A percentile compares a stretch with the other conserved stretches of the same genome.
These are phyloP conservation scores for Evernia prunastri DNA, from an alignment of 495 filamentous ascomycete genomes.

Conservation along the genomic window DNA sequence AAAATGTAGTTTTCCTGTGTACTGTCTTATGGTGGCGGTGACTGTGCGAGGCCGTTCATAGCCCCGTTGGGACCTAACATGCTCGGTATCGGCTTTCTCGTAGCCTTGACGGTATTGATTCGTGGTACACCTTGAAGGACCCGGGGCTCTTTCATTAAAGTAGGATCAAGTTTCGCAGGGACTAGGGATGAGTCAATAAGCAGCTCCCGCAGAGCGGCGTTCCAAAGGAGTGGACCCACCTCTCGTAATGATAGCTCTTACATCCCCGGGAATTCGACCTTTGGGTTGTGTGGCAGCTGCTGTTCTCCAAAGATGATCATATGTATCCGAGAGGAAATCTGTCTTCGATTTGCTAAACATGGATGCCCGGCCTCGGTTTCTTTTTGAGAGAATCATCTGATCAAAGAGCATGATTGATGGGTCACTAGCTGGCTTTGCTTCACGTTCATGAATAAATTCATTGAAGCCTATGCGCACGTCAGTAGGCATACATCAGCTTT, in stretches of 20 bases:
- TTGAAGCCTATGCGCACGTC: conserved; percentile 63
- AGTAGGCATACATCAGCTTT: conserved; percentile 11
- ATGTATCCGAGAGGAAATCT: conserved; percentile 74
- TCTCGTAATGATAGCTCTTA: conserved; percentile 48
- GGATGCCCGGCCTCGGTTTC: conserved; percentile 65
- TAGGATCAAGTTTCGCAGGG: conserved; percentile 76
- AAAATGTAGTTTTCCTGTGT: conserved; percentile 14
- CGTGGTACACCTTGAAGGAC: conserved; percentile 68
- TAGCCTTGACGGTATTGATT: conserved; percentile 49
- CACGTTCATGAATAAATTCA: conserved; percentile 92
- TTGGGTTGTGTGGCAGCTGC: conserved; percentile 73
- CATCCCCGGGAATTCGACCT: conserved; percentile 67
- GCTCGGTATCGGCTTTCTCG: conserved; percentile 69
- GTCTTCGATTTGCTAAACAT: conserved; percentile 47
- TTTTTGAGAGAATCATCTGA: conserved; percentile 90
- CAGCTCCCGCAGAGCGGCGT: background rate
- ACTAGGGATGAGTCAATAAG: conserved; percentile 38
- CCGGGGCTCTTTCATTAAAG: conserved; percentile 81
- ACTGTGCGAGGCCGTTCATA: conserved; percentile 47
- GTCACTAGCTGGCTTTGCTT: conserved; percentile 55
- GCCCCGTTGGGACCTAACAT: conserved; percentile 40
- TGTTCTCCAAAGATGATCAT: conserved; percentile 89
- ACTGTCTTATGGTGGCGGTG: conserved; percentile 31
- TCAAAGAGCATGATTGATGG: conserved; percentile 84
- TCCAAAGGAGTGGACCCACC: conserved; percentile 37